Percentiles rank a stretch among this genome's conserved stretches.
Conservation (phyloP, 2,329 filamentous ascomycete species). For the Xylariomycetidae sp. region DNA sequence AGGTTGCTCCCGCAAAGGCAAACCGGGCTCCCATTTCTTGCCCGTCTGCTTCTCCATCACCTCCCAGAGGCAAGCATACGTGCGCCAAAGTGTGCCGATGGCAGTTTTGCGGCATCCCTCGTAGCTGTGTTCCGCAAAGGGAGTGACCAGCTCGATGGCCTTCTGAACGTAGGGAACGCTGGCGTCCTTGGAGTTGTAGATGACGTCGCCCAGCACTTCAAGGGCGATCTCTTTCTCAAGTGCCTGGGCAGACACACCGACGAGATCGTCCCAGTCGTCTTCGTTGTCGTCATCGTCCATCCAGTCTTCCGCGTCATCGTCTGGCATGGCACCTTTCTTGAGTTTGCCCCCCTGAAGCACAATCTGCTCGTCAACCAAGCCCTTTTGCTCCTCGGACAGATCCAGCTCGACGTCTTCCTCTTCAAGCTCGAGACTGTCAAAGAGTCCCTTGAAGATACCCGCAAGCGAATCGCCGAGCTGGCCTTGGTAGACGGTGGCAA, state of each 20-base stretch:
- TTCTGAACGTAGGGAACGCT: constrained; percentile 66
- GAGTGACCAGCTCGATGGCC: constrained; percentile 74
- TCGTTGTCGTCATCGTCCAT: constrained; percentile 66
- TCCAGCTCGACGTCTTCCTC: constrained; percentile 81
- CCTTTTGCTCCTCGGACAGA: constrained; percentile 46
- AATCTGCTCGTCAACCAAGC: constrained; percentile 34
- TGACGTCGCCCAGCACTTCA: constrained; percentile 88
- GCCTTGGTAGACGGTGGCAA: constrained; percentile 89
- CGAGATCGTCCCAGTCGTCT: constrained; percentile 77
- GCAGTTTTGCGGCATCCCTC: constrained; percentile 92
- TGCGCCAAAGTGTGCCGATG: constrained; percentile 85
- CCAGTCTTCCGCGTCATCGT: constrained; percentile 51
- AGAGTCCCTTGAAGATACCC: constrained; percentile 72
- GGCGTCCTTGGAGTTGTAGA: constrained; percentile 62
- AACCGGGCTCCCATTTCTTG: constrained; percentile 81
- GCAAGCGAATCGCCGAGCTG: constrained; percentile 73
- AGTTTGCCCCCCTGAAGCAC: constrained; percentile 79
- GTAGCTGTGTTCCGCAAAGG: constrained; percentile 81
- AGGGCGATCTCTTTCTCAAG: constrained; percentile 97
- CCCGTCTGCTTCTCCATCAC: constrained; percentile 73
- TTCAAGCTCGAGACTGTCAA: constrained; percentile 79
- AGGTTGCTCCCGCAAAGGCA: constrained; percentile 77
- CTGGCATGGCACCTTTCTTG: constrained; percentile 41
- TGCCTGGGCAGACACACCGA: constrained; percentile 79
- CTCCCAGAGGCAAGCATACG: constrained; percentile 85